Evolutionary conservation across 2,329 filamentous ascomycete species (phyloP).

Genomic region (Diaporthe longicolla): DNA sequence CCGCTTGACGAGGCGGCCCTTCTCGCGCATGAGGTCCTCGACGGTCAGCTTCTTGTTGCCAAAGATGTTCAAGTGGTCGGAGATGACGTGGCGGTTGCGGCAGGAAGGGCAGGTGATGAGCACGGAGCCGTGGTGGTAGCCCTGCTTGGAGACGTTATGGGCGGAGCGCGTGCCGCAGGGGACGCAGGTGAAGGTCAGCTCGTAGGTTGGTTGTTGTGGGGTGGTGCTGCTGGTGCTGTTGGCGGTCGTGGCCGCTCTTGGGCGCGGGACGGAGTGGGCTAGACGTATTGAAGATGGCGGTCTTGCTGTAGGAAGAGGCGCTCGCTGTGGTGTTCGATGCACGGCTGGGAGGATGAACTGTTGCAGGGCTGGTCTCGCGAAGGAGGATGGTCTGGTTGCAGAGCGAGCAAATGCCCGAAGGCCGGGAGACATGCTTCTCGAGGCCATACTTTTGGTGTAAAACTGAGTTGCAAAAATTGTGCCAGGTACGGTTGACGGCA

Average conservation of each 20-base stretch:
- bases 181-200: slow-evolving; percentile 92
- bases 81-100: slow-evolving; percentile 90
- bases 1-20: slow-evolving; percentile 80
- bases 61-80: slow-evolving; percentile 87
- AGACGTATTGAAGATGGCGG: slow-evolving; percentile 42
- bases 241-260: slow-evolving; percentile 42
- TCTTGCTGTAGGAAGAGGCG: background rate
- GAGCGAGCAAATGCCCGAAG: slow-evolving; percentile 12
- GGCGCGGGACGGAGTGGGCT: slow-evolving; percentile 51
- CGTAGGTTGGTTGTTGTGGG: slow-evolving; percentile 76
- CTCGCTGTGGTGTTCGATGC: background rate
- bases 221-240: slow-evolving; percentile 50
- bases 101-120: slow-evolving; percentile 91
- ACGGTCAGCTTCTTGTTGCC: slow-evolving; percentile 78
- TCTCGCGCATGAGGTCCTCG: slow-evolving; percentile 82
- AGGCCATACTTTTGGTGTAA: slow-evolving; percentile 19
- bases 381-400: background rate
- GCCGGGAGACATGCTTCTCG: slow-evolving; percentile 15
- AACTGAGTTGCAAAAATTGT: background rate
- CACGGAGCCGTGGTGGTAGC: slow-evolving; percentile 91
- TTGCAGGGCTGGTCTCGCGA: background rate
- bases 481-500: background rate
- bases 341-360: background rate
- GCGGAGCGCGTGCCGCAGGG: slow-evolving; percentile 85
- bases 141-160: slow-evolving; percentile 92